Conservation (phyloP, 2,329 filamentous ascomycete species). For the Ilyonectria robusta region DNA sequence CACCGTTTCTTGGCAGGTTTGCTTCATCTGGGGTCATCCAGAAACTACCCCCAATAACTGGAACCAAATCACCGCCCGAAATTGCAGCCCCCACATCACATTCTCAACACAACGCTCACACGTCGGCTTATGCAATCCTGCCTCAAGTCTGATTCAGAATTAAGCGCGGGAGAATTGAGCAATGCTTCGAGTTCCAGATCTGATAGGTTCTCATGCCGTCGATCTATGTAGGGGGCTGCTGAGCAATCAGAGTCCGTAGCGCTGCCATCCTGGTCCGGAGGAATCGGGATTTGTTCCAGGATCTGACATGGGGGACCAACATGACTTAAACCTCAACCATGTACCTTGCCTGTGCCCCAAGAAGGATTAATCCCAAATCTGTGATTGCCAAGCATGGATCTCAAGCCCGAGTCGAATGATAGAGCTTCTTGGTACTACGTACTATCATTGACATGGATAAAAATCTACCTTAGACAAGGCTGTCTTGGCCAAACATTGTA, state of each 20-base stretch:
- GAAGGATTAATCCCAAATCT: background rate
- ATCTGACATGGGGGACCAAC: background rate
- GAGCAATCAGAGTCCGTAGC: background rate
- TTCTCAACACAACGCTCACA: background rate
- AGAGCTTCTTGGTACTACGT: background rate
- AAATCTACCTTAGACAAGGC: background rate
- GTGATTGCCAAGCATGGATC: background rate
- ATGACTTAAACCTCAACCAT: background rate
- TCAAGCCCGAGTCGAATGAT: too few relatives aligned
- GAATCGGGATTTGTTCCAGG: background rate
- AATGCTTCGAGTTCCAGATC: background rate
- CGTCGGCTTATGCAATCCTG: background rate
- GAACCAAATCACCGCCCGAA: background rate
- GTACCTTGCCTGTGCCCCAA: background rate
- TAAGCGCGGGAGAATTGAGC: background rate
- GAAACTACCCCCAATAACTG: background rate
- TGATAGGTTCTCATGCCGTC: background rate
- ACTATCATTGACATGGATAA: background rate
- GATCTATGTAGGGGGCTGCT: background rate
- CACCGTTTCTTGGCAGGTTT: background rate
- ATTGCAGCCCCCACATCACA: background rate
- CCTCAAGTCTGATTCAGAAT: background rate
- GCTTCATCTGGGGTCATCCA: background rate
- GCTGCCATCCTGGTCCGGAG: background rate
- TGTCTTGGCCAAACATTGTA: background rate